phyloP scores from a whole-genome alignment of 2,329 filamentous ascomycete species.

The Hymenoscyphus scutula region DNA sequence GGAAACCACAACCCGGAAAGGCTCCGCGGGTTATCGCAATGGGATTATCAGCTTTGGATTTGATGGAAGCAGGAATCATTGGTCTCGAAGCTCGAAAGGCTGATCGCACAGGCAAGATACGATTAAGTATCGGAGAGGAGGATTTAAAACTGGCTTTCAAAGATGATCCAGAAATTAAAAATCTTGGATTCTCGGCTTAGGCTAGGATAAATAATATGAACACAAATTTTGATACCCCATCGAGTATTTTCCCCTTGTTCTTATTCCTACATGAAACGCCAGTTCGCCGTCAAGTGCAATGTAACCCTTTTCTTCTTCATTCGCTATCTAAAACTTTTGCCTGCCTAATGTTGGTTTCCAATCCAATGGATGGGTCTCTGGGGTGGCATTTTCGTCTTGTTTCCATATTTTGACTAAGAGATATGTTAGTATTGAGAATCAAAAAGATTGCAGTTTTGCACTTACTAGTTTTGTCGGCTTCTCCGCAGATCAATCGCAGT shows the following conservation, averaged over 20 bases:
- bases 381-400: conserved; percentile 84
- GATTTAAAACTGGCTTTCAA: conserved; percentile 85
- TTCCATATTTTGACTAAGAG: conserved; percentile 86
- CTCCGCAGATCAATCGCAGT: conserved; percentile 84
- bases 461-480: conserved; percentile 90
- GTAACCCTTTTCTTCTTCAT: conserved; percentile 16
- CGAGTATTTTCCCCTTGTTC: neutral
- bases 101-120: conserved; percentile 82
- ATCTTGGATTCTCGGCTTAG: conserved; percentile 33
- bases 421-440: conserved; percentile 14
- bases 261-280: conserved; percentile 21
- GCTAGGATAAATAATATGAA: conserved; percentile 2
- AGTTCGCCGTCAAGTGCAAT: conserved; percentile 26
- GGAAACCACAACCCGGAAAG: conserved; percentile 18
- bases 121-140: conserved; percentile 83
- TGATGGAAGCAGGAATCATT: conserved; percentile 84
- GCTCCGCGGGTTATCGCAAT: conserved; percentile 56
- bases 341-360: conserved; percentile 83
- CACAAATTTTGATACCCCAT: conserved; percentile 5
- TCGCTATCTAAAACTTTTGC: conserved; percentile 63
- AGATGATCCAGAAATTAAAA: conserved; percentile 83
- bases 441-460: conserved; percentile 32
- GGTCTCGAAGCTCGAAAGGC: conserved; percentile 77
- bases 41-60: conserved; percentile 72
- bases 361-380: conserved; percentile 84